These are phyloP conservation scores for Aspergillus pseudoterreus DNA, from an alignment of 2,329 filamentous ascomycete genomes.

Conservation along the genomic window DNA sequence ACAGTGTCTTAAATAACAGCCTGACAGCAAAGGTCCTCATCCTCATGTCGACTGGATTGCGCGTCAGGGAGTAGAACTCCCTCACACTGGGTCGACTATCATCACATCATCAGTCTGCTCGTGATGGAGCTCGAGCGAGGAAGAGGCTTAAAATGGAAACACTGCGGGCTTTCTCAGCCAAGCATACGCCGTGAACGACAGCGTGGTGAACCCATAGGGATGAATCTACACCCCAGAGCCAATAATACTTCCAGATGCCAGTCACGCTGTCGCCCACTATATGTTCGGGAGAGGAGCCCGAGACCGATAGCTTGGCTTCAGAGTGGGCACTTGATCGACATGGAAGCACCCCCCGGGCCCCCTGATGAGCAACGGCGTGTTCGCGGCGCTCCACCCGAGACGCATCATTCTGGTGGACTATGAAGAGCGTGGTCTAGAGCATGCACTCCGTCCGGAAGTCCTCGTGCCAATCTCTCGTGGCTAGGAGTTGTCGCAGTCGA, in stretches of 20 bases:
- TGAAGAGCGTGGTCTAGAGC: no score
- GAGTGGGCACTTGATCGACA: slow-evolving; percentile 15
- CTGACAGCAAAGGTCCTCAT: background rate
- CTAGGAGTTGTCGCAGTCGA: no score
- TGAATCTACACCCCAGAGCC: slow-evolving; percentile 1
- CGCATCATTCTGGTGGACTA: no score
- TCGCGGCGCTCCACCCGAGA: background rate
- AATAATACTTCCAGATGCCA: slow-evolving; percentile 6
- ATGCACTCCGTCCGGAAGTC: no score
- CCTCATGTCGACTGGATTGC: slow-evolving; percentile 7
- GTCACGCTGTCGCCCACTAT: slow-evolving; percentile 10
- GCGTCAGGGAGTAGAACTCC: slow-evolving; percentile 6
- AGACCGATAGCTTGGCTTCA: slow-evolving; percentile 13
- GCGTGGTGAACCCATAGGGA: background rate
- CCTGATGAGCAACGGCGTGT: slow-evolving; percentile 7
- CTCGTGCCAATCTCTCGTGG: no score
- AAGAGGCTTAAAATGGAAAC: slow-evolving; percentile 4
- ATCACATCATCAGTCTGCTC: slow-evolving; percentile 9
- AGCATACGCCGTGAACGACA: background rate
- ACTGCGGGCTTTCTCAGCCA: slow-evolving; percentile 4
- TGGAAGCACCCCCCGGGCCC: background rate
- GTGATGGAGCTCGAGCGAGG: background rate
- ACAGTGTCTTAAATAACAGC: slow-evolving; percentile 1
- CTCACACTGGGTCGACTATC: slow-evolving; percentile 11
- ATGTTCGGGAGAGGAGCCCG: slow-evolving; percentile 13